Base-by-base conservation (phyloP, 106 monocot genomes). In the Platanthera zijinensis region DNA sequence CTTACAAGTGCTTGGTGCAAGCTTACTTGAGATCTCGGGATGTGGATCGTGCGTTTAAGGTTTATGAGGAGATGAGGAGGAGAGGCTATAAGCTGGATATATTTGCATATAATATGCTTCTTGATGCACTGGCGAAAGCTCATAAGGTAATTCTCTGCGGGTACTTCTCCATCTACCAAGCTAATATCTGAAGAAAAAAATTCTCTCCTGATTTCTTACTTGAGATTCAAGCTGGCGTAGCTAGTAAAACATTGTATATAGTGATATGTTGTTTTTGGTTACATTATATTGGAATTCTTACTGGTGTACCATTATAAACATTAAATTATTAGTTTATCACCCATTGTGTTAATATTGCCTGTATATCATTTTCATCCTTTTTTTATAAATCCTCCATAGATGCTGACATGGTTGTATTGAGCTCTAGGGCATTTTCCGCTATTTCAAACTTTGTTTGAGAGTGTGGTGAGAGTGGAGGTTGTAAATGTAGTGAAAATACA, bases 101-200 rank as follows among this genome's bases (percentile, higher is more conserved):
- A 48, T 99, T 99, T 83, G 94, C 85, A 21, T 99, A 94, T 62
- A 99, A 99, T 51, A 94, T 99, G 94, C 85, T 94, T 12, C 76
- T 99, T 32, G 92, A 99, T 87, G 88, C 99, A 4, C 75, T 99
- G 8, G 90, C 90, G 5, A 92, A 99, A 78, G 89, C 89, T 57
- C 84, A 86, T 32, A 94, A 87, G 94, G 94, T 99, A 3, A 72
- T 50, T 51, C 10, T 51, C 11, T 10, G 9, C 28, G 32, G 9
- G 3, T 39, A 32, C 32, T 32, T 32, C 64, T 66, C 32, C 32
- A 3, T 66, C 28, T 3, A 8, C 1, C 63, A 64, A 28, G 5
- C 25, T 63, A 22, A 25, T 63, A 10, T 7, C 39, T 39, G 39
- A 39, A 39, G 39, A 25, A 25, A 25, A 25, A 25, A 25, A 0